Evolutionary conservation across 1,284 basidiomycete species (phyloP).

Genomic region (Cutaneotrichosporon curvatum): DNA sequence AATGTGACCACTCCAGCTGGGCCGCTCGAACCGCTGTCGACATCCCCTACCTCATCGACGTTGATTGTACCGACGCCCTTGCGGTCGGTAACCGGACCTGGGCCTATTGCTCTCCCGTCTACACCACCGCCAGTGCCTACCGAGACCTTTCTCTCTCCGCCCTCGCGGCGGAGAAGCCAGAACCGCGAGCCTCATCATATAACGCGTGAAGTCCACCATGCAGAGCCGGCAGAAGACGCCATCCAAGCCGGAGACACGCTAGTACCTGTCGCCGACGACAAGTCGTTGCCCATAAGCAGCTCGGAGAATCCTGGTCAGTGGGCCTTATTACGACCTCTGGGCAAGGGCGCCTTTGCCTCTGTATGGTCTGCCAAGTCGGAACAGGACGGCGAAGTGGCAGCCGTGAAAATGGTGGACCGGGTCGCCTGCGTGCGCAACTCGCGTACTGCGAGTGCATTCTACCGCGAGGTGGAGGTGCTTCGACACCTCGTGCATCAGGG

Average conservation of each 20-base stretch:
- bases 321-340: slow-evolving; percentile 55
- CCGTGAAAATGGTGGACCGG: slow-evolving; percentile 75
- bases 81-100: slow-evolving; percentile 11
- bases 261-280: slow-evolving; percentile 9
- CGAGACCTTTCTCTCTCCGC: neutral
- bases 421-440: slow-evolving; percentile 55
- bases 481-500: slow-evolving; percentile 78
- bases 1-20: slow-evolving; percentile 10
- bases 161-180: neutral
- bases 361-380: slow-evolving; percentile 65
- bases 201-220: slow-evolving; percentile 12
- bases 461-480: slow-evolving; percentile 79
- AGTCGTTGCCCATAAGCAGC: slow-evolving; percentile 10
- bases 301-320: slow-evolving; percentile 18
- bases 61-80: slow-evolving; percentile 4
- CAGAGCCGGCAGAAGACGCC: slow-evolving; percentile 8
- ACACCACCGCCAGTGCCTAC: neutral
- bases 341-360: slow-evolving; percentile 66
- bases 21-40: neutral
- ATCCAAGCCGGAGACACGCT: slow-evolving; percentile 27
- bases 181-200: slow-evolving; percentile 1
- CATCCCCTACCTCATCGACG: slow-evolving; percentile 5
- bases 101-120: neutral
- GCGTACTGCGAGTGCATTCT: slow-evolving; percentile 71
- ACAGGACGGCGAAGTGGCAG: slow-evolving; percentile 45